Evolutionary conservation across 345 rosid genomes (phyloP), one percentile per base, ranked within the genome.

Genomic region (Turritis glabra): DNA sequence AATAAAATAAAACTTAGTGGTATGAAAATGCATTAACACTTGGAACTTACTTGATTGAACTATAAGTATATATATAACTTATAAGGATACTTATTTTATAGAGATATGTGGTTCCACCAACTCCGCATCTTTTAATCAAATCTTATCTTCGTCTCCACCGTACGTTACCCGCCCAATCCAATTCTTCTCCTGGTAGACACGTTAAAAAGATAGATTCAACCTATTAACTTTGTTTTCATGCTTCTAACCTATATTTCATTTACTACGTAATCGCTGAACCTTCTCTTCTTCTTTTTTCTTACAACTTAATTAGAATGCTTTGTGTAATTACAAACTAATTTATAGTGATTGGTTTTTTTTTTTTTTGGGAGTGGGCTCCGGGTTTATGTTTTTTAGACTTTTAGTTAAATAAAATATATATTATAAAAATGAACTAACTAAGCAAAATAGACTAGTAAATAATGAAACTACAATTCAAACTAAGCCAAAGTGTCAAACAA

Each of bases 21-120:
- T 66, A 12, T 33, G 15, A 64, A 64, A 38, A 29, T 73, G 65
- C 37, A 67, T 38, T 26, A 59, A 59, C 62, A 68, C 69, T 67
- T 75, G 32, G 54, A 67, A 11, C 46, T 5, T 29, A 67, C 69
- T 67, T 59, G 69, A 75, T 68, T 75, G 68, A 75, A 38, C 13
- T 47, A 56, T 50, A 74, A 35, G 56, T 62, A 17, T 41, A 19
- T 7, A 21, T n/a, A n/a, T n/a, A 32, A 35, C 13, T 35, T 40
- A 32, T 7, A 18, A 17, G 48, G 25, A 46, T 66, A 47, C 56
- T 46, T 65, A 47, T 57, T 57, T 37, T 46, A 19, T 48, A 48
- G 50, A 67, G 78, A 37, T 75, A 4, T 58, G 60, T 75, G 67
- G 73, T 67, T 67, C 73, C 73, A 75, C 78, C 78, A 57, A 67